These are phyloP conservation scores for Allantophomopsis cytisporea DNA, from an alignment of 2,329 filamentous ascomycete species.

Conservation along the genomic window DNA sequence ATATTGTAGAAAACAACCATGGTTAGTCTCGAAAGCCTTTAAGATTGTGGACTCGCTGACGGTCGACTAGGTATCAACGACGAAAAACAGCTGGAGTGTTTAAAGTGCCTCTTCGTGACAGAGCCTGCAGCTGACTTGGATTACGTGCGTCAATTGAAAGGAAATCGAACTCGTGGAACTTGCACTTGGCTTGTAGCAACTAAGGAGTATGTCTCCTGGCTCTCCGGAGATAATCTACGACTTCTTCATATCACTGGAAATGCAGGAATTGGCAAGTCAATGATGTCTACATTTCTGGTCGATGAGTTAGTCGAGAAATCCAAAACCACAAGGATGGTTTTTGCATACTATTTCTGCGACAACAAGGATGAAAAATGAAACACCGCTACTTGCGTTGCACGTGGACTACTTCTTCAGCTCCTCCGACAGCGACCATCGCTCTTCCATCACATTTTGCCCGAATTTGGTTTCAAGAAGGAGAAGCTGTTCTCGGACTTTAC, in stretches of 20 bases:
- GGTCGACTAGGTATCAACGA: too few species aligned
- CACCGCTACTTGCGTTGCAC: constrained; percentile 23
- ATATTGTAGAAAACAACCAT: too few species aligned
- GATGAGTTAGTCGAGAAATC: constrained; percentile 1
- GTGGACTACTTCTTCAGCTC: constrained; percentile 26
- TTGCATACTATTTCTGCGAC: constrained; percentile 26
- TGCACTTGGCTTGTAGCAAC: too few species aligned
- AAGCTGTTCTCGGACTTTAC: constrained; percentile 3
- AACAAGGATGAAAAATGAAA: constrained; percentile 21
- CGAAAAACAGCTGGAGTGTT: too few species aligned
- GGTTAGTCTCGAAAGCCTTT: too few species aligned
- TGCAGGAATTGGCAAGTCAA: constrained; percentile 2
- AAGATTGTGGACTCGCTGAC: too few species aligned
- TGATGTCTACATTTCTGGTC: constrained; percentile 1
- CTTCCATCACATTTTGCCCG: neutral
- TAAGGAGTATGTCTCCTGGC: neutral
- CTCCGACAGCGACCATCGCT: constrained; percentile 6
- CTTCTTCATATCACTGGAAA: constrained; percentile 1
- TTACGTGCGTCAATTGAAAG: too few species aligned
- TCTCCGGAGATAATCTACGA: neutral
- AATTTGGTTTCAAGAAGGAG: neutral
- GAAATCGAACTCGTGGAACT: too few species aligned
- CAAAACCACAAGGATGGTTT: neutral
- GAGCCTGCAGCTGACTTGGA: too few species aligned
- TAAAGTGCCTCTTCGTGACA: too few species aligned